Evolutionary conservation across 1,284 basidiomycete species (phyloP).

Genomic region (Trametes hirsuta): DNA sequence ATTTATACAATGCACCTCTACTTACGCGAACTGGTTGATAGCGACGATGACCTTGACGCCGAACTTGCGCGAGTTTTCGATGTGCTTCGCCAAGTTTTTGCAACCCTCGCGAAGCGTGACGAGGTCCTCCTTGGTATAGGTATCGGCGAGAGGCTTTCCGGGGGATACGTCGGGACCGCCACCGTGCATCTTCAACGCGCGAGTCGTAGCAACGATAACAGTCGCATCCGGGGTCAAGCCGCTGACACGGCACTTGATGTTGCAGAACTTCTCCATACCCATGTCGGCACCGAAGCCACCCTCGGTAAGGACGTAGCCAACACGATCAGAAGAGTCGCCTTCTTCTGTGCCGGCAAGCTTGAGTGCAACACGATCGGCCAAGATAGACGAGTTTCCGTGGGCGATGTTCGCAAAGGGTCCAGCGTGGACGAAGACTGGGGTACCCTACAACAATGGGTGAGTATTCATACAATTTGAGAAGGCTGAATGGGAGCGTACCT

Average conservation of each 20-base stretch:
- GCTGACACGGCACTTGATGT: conserved; percentile 97
- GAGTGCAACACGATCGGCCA: conserved; percentile 94
- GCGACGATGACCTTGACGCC: conserved; percentile 97
- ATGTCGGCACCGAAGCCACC: conserved; percentile 99
- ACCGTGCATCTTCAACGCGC: conserved; percentile 99
- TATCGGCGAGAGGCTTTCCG: conserved; percentile 92
- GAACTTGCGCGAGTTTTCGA: conserved; percentile 95
- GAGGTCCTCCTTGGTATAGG: conserved; percentile 94
- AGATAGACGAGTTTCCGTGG: conserved; percentile 98
- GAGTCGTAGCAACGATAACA: conserved; percentile 96
- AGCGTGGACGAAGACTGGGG: conserved; percentile 98
- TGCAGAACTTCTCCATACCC: conserved; percentile 99
- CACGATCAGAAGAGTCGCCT: conserved; percentile 80
- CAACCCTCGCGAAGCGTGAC: conserved; percentile 91
- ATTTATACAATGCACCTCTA: conserved; percentile 26
- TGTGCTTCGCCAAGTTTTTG: conserved; percentile 93
- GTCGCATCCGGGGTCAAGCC: conserved; percentile 94
- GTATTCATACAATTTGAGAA: background rate
- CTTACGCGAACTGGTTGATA: conserved; percentile 93
- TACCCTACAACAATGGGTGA: conserved; percentile 59
- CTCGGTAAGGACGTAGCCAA: conserved; percentile 97
- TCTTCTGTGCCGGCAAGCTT: conserved; percentile 97
- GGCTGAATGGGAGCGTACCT: conserved; percentile 48
- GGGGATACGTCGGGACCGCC: conserved; percentile 97
- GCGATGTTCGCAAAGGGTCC: conserved; percentile 99